Base-by-base conservation (phyloP, 139 green algal species). In the Marvania coccoides region DNA sequence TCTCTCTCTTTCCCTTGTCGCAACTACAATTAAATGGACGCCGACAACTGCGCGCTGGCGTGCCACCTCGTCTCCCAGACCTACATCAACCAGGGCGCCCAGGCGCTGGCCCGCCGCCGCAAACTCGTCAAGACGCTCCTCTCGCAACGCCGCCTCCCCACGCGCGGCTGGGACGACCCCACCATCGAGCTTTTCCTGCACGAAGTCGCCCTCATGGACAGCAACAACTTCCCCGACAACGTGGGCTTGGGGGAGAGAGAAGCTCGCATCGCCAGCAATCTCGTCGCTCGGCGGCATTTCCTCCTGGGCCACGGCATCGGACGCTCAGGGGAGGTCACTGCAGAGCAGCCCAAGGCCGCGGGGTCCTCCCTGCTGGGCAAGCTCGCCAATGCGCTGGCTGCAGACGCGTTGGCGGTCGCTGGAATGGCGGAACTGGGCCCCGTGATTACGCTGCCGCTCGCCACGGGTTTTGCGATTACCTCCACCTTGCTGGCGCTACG, bases 321-420 rank as follows among this genome's bases (percentile, higher is more conserved):
- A 0, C 69, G 93, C 1, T 91, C 80, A 0, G 93, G 93, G 0
- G 89, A 96, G 72, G 74, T 98, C 24, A 72, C 88, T 3, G 94
- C 95, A 14, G 91, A 96, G 74, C 94, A 99, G 65, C 94, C 94
- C 51, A 98, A 98, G 79, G 88, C 84, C n/a, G 84, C 86, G n/a
- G 93, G 92, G 4, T 96, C 87, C 5, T 94, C 87, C 0, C 75
- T 98, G 28, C 69, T 97, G 37, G 80, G 79, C 2, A 86, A 87
- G 47, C 55, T 97, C 4, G 75, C 75, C 42, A 86, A 82, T 39
- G 46, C 85, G 24, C 71, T 98, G 45, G 81, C 80, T 2, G 67
- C 42, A 1, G 81, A 98, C 64, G 91, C 92, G 3, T 68, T 96
- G 58, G n/a, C 53, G 2, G 4, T 91, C 5, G 87, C 85, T 6